Evolutionary conservation across 2,329 filamentous ascomycete genomes (phyloP).

Genomic region (Phoma herbarum): DNA sequence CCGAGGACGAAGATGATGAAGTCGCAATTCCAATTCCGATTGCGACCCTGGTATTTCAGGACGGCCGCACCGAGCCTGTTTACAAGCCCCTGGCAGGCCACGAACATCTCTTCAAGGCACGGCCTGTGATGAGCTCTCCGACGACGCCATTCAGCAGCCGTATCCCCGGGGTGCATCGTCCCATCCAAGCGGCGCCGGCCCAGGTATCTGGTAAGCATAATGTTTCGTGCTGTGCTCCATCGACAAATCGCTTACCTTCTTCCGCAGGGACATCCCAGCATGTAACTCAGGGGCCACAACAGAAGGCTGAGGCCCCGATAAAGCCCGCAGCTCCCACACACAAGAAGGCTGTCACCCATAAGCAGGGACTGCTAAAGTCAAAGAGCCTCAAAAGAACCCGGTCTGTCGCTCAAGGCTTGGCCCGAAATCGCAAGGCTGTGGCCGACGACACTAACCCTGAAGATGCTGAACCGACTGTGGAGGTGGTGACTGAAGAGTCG

Average conservation of each 20-base stretch:
- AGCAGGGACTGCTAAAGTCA: constrained; percentile 7
- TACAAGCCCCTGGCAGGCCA: constrained; percentile 37
- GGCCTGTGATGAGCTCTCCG: background rate
- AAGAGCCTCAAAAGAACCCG: constrained; percentile 30
- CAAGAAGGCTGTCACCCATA: background rate
- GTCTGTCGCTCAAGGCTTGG: constrained; percentile 16
- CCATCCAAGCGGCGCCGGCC: constrained; percentile 7
- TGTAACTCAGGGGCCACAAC: background rate
- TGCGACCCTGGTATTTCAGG: constrained; percentile 30
- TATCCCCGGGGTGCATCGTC: background rate
- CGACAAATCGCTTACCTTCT: constrained; percentile 20
- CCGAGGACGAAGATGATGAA: constrained; percentile 16
- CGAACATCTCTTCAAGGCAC: constrained; percentile 34
- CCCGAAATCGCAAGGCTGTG: constrained; percentile 3
- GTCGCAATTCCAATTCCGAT: constrained; percentile 33
- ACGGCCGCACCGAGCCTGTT: constrained; percentile 33
- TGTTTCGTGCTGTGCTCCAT: constrained; percentile 3
- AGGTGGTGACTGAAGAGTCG: constrained; percentile 20
- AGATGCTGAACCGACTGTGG: constrained; percentile 19
- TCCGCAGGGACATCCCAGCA: constrained; percentile 12
- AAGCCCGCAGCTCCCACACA: background rate
- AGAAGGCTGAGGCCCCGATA: background rate
- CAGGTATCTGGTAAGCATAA: constrained; percentile 21
- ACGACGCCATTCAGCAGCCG: constrained; percentile 1
- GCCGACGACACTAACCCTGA: constrained; percentile 19